phyloP scores from a whole-genome alignment of 495 filamentous ascomycete genomes.

The Elaphomyces granulatus region DNA sequence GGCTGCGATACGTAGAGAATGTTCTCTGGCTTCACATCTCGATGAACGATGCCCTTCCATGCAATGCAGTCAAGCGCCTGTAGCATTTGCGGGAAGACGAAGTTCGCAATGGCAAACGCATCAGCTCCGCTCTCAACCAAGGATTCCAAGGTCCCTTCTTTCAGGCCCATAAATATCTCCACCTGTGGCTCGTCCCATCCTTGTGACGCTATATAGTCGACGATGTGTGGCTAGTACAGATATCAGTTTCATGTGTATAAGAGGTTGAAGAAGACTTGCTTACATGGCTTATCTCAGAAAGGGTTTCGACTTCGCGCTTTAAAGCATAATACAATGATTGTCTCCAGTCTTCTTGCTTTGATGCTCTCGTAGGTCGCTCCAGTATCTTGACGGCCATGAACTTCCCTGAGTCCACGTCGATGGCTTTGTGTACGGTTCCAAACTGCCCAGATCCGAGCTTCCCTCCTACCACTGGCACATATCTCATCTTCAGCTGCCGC shows the following conservation, averaged over 20 bases:
- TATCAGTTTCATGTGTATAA: slow-evolving; percentile 4
- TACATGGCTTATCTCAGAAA: too few relatives aligned
- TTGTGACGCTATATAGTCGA: too few relatives aligned
- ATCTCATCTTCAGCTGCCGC: too few relatives aligned
- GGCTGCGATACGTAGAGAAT: slow-evolving; percentile 8
- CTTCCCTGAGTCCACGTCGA: slow-evolving; percentile 13
- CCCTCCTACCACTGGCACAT: too few relatives aligned
- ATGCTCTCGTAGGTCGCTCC: slow-evolving; percentile 5
- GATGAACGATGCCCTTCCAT: too few relatives aligned
- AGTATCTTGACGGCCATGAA: slow-evolving; percentile 13
- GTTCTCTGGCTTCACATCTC: too few relatives aligned
- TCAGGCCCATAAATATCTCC: slow-evolving; percentile 13
- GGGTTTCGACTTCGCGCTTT: too few relatives aligned
- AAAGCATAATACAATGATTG: too few relatives aligned
- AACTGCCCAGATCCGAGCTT: too few relatives aligned
- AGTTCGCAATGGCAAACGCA: neutral
- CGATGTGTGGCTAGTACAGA: slow-evolving; percentile 8
- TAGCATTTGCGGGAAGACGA: slow-evolving; percentile 12
- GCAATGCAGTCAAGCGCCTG: too few relatives aligned
- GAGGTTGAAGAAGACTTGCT: too few relatives aligned
- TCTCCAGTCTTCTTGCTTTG: slow-evolving; percentile 9
- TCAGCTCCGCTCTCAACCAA: slow-evolving; percentile 8
- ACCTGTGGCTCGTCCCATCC: slow-evolving; percentile 8
- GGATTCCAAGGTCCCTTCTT: slow-evolving; percentile 11
- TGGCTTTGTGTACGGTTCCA: slow-evolving; percentile 11